These are phyloP conservation scores for Diaporthe sp. DNA, from an alignment of 2,329 filamentous ascomycete species.

Conservation along the genomic window DNA sequence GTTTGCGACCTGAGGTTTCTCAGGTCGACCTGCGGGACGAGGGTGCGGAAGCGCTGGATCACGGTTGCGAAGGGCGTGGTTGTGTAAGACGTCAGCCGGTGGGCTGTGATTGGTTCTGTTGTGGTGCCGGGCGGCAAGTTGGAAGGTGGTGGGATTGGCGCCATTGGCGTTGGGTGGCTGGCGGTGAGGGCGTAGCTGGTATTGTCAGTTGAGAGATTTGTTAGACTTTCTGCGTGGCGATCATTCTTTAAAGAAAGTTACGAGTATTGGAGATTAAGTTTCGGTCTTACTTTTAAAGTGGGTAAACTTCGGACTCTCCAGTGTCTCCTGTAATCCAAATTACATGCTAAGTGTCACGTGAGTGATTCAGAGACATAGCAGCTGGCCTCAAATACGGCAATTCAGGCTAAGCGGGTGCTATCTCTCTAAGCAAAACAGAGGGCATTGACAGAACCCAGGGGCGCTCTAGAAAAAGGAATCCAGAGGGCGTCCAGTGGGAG, in stretches of 20 bases:
- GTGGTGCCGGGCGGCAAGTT: neutral
- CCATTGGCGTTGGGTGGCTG: neutral
- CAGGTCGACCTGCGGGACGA: neutral
- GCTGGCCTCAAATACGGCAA: no score
- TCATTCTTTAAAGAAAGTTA: neutral
- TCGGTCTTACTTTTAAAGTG: neutral
- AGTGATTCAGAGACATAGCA: no score
- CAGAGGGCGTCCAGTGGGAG: no score
- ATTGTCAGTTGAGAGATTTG: neutral
- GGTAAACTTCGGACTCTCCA: neutral
- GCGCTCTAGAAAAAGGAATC: no score
- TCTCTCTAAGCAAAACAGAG: no score
- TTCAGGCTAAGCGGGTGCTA: no score
- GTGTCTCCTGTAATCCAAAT: no score
- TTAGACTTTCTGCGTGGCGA: neutral
- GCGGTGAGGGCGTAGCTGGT: neutral
- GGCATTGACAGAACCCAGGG: no score
- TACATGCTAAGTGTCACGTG: no score
- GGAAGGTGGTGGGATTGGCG: neutral
- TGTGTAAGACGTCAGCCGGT: neutral
- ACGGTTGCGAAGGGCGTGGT: neutral
- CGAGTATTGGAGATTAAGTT: neutral
- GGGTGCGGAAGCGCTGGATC: conserved; percentile 7
- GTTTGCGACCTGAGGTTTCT: neutral
- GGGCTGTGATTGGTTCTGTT: neutral